These are phyloP conservation scores for Pelagophyceae sp. DNA, from an alignment of 352 stramenopile species.

Conservation along the genomic window DNA sequence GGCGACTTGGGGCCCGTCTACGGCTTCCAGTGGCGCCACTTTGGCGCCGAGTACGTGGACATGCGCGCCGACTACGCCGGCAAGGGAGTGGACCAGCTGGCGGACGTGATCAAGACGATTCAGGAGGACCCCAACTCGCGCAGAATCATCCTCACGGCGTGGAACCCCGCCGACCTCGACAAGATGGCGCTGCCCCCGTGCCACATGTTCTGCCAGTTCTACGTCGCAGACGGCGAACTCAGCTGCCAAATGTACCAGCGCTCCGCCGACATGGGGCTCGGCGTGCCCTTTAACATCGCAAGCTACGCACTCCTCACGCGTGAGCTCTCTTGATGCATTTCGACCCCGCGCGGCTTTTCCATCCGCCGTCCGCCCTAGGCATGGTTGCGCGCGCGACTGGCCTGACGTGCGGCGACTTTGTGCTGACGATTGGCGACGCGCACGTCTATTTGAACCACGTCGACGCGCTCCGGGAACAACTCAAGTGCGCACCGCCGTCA, in stretches of 20 bases:
- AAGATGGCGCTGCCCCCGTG: constrained; percentile 97
- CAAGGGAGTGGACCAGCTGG: constrained; percentile 95
- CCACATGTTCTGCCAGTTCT: constrained; percentile 98
- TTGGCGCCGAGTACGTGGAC: constrained; percentile 92
- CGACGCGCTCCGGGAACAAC: constrained; percentile 87
- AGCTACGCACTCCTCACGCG: constrained; percentile 94
- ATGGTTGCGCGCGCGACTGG: constrained; percentile 87
- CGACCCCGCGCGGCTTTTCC: too few relatives aligned
- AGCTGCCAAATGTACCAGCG: constrained; percentile 98
- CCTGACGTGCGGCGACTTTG: constrained; percentile 88
- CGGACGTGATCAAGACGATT: constrained; percentile 94
- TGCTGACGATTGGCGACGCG: constrained; percentile 97
- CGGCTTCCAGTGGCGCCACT: constrained; percentile 98
- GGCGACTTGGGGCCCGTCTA: constrained; percentile 87
- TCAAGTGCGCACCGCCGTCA: constrained; percentile 76
- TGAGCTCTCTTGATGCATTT: too few relatives aligned
- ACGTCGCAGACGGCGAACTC: constrained; percentile 70
- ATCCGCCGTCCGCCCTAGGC: too few relatives aligned
- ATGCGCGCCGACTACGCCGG: constrained; percentile 96
- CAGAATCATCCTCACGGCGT: constrained; percentile 95
- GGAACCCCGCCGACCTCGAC: constrained; percentile 92
- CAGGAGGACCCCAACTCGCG: constrained; percentile 90
- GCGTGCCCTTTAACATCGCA: constrained; percentile 99
- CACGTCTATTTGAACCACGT: constrained; percentile 99
- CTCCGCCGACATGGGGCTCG: constrained; percentile 96